Conservation (phyloP, 2,329 filamentous ascomycete genomes). For the Helotiales sp. region DNA sequence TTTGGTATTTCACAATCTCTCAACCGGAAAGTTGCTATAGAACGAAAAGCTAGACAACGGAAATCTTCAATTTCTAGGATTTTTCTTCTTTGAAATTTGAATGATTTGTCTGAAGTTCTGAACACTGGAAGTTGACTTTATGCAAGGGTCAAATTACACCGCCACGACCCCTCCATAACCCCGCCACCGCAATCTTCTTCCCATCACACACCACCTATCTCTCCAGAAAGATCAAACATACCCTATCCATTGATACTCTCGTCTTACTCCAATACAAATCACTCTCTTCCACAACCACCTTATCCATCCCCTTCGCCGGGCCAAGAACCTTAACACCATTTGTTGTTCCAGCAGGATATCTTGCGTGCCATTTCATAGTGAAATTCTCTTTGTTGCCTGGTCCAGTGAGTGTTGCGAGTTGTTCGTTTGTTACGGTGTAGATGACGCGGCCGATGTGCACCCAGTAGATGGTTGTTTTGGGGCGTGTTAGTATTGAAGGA, state of each 20-base stretch:
- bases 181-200: background rate
- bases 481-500: slow-evolving; percentile 18
- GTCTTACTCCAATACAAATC: slow-evolving; percentile 52
- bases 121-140: background rate
- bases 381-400: slow-evolving; percentile 56
- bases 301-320: slow-evolving; percentile 51
- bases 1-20: too few relatives aligned
- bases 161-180: background rate
- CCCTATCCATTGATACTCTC: slow-evolving; percentile 26
- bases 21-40: too few relatives aligned
- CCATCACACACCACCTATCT: background rate
- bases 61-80: background rate
- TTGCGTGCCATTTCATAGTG: slow-evolving; percentile 55
- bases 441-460: slow-evolving; percentile 58
- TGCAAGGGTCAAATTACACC: background rate
- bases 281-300: slow-evolving; percentile 51
- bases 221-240: background rate
- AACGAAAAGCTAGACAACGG: too few relatives aligned
- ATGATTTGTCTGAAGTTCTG: too few relatives aligned
- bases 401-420: slow-evolving; percentile 52
- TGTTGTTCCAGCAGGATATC: slow-evolving; percentile 54
- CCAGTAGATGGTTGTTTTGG: slow-evolving; percentile 52
- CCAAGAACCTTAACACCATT: slow-evolving; percentile 55
- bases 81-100: too few relatives aligned
- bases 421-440: slow-evolving; percentile 55